Conservation (phyloP, 164 flowering plant species). For the Aristolochia fimbriata region DNA sequence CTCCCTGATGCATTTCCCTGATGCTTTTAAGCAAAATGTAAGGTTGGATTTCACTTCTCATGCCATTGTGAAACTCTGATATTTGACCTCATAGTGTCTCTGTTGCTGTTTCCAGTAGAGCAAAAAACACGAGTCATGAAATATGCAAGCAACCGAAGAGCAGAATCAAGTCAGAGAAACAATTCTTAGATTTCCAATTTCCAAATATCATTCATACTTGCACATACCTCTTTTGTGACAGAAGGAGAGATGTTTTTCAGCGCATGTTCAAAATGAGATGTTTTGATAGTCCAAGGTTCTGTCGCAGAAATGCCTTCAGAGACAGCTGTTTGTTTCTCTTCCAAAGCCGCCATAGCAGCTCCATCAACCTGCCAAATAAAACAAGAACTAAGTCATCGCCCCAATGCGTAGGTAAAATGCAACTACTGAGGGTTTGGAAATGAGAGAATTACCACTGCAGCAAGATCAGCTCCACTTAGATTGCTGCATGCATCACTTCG, state of each 20-base stretch:
- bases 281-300: slow-evolving; percentile 35
- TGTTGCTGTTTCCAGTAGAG: slow-evolving; percentile 38
- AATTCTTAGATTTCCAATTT: neutral
- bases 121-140: neutral
- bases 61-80: slow-evolving; percentile 18
- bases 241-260: slow-evolving; percentile 50
- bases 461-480: slow-evolving; percentile 92
- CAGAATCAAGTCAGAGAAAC: neutral
- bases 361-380: slow-evolving; percentile 44
- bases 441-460: slow-evolving; percentile 41
- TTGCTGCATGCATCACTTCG: slow-evolving; percentile 47
- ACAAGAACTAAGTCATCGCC: neutral
- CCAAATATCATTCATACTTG: neutral
- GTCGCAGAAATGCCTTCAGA: slow-evolving; percentile 7
- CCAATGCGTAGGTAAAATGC: neutral
- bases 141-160: neutral
- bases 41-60: neutral
- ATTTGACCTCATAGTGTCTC: slow-evolving; percentile 22
- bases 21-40: no score
- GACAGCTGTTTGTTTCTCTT: slow-evolving; percentile 26
- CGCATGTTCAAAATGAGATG: slow-evolving; percentile 54
- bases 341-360: slow-evolving; percentile 68
- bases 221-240: slow-evolving; percentile 50
- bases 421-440: neutral
- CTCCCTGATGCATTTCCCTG: no score